Base-by-base conservation (phyloP, 306 rosid genomes). In the Sphenostylis stenocarpa region DNA sequence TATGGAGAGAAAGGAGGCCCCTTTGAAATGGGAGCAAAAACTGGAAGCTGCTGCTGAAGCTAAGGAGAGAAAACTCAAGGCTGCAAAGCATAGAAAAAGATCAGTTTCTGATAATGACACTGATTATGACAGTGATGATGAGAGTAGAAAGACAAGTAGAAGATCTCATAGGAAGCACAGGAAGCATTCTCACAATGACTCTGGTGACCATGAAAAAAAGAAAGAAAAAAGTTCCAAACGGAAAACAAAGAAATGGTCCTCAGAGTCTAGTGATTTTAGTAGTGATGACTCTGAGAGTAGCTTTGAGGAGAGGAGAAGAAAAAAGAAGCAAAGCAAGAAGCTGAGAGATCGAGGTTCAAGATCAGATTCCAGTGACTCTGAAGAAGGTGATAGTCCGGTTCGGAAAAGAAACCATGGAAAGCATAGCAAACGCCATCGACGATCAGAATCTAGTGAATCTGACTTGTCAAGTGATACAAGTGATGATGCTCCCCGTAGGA, bases 1-100 rank as follows among this genome's bases (percentile, higher is more conserved):
- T 68, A 75, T 90, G 97, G 97, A 95, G 89, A 95, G 87, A 83
- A 95, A 88, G 75, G 97, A 95, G 72, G 99, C 99, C 53, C 98
- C 96, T 28, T 75, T 95, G 89, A 95, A 89, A 81, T 92, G 99
- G 97, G 96, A 95, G 82, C 92, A 90, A 73, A 95, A 89, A 76
- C 90, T 95, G 67, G 99, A 95, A 88, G 92, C 97, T 75, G 92
- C 94, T 78, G 56, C 90, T 60, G 94, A 88, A 79, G 87, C 96
- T 52, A 91, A 84, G 48, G 89, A 69, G 56, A 91, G 88, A 86
- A 91, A 87, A 84, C 53, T 75, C 66, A 90, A 88, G 87, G 84
- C 84, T 79, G 43, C 87, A 5, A 94, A 87, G 84, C 93, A 89
- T 80, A 94, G 79, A 68, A 88, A 77, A 75, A 85, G 88, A 76